Percentiles rank a stretch among this genome's conserved stretches.
Evolutionary conservation across 345 rosid genomes (phyloP).

Genomic region (Aquilaria yunnanensis): DNA sequence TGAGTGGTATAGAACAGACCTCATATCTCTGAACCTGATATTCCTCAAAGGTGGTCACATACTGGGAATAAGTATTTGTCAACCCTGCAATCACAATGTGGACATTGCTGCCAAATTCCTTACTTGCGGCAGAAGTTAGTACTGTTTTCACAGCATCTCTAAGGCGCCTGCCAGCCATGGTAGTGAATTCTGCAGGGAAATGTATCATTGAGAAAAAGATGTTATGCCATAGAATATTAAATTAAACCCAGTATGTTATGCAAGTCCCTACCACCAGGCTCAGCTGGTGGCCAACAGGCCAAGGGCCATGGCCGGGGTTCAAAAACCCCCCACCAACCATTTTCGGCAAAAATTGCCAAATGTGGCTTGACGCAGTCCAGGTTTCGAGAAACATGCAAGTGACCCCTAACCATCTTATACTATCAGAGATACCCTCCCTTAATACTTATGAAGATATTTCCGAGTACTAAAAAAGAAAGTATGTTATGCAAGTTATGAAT

Average conservation of each 20-base stretch:
- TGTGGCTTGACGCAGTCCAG: too few species aligned
- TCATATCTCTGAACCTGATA: slow-evolving; percentile 68
- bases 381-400: too few species aligned
- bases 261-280: background rate
- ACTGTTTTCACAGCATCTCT: slow-evolving; percentile 57
- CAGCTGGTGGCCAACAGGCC: too few species aligned
- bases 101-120: slow-evolving; percentile 29
- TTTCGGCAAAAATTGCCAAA: too few species aligned
- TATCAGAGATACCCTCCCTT: too few species aligned
- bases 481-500: too few species aligned
- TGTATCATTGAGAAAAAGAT: background rate
- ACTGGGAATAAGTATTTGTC: slow-evolving; percentile 66
- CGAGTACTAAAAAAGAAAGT: too few species aligned
- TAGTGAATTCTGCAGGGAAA: slow-evolving; percentile 50
- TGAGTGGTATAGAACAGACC: slow-evolving; percentile 23
- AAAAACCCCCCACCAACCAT: too few species aligned
- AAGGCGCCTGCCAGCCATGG: slow-evolving; percentile 75
- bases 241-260: background rate
- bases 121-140: slow-evolving; percentile 27
- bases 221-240: background rate
- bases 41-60: slow-evolving; percentile 68
- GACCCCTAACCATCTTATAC: too few species aligned
- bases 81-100: slow-evolving; percentile 64
- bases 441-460: too few species aligned
- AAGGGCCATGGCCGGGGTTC: too few species aligned